Percentiles rank a stretch among this genome's conserved stretches.
Evolutionary conservation across 352 stramenopile genomes (phyloP).

Genomic region (Globisporangium megalacanthum): DNA sequence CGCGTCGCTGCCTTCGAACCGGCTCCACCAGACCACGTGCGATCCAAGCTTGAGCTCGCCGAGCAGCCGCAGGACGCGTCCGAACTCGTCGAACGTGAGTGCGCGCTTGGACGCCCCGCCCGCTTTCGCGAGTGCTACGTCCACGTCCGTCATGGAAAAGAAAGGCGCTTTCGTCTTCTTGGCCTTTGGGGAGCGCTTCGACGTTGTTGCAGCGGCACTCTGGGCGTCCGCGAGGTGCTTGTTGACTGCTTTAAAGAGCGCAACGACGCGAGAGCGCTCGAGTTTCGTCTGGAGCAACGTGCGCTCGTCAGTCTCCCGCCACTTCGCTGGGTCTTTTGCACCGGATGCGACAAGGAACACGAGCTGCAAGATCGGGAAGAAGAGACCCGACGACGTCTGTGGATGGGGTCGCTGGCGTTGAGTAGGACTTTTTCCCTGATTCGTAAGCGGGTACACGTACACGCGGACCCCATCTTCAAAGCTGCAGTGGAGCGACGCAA

Average conservation of each 20-base stretch:
- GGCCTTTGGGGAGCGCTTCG: neutral
- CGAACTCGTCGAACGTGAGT: slow-evolving; percentile 42
- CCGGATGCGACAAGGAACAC: slow-evolving; percentile 39
- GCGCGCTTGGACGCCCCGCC: slow-evolving; percentile 38
- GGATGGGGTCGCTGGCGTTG: too few species aligned
- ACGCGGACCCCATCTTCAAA: slow-evolving; percentile 12
- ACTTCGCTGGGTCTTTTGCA: slow-evolving; percentile 29
- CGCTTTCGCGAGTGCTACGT: slow-evolving; percentile 54
- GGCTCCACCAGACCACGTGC: slow-evolving; percentile 38
- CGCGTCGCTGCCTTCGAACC: slow-evolving; percentile 31
- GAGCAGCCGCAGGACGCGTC: slow-evolving; percentile 22
- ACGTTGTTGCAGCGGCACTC: neutral
- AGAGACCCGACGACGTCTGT: neutral
- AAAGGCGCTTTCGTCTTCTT: slow-evolving; percentile 16
- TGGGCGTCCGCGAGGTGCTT: slow-evolving; percentile 17
- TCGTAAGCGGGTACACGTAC: neutral
- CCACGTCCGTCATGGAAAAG: slow-evolving; percentile 51
- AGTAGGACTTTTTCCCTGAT: neutral
- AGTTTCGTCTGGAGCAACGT: slow-evolving; percentile 33
- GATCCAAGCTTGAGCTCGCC: slow-evolving; percentile 25
- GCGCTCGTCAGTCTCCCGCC: slow-evolving; percentile 29
- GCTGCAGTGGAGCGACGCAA: slow-evolving; percentile 18
- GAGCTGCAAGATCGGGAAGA: slow-evolving; percentile 41
- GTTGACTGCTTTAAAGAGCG: slow-evolving; percentile 39
- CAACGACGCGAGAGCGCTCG: slow-evolving; percentile 44